These are phyloP conservation scores for Sambucus nigra DNA, from an alignment of 129 eudicot genomes.

Conservation along the genomic window DNA sequence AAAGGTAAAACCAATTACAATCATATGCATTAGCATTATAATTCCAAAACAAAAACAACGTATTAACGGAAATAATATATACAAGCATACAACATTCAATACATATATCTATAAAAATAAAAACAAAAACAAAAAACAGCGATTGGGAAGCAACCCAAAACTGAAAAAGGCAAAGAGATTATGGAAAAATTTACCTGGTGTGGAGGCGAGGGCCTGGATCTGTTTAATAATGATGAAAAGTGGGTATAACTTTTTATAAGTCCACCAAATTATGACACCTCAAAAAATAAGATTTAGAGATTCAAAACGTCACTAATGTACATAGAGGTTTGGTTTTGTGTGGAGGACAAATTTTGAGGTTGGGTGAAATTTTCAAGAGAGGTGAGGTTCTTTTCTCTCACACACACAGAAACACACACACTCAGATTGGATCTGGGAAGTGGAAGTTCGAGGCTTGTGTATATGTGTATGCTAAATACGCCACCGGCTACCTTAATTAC, in stretches of 20 bases:
- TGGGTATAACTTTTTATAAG: not conserved
- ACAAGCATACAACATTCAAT: too few relatives aligned
- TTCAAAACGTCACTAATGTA: not conserved
- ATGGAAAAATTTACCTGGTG: conserved; percentile 3
- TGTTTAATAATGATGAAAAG: not conserved
- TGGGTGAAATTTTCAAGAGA: conserved; percentile 10
- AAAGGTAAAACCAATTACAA: too few relatives aligned
- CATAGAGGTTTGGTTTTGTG: conserved; percentile 5
- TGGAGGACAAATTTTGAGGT: conserved; percentile 9
- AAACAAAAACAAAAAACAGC: too few relatives aligned
- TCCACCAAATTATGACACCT: not conserved
- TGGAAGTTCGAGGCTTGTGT: conserved; percentile 16
- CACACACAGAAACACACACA: not conserved
- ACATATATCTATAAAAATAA: too few relatives aligned
- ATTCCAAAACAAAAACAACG: too few relatives aligned
- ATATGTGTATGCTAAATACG: conserved; percentile 9
- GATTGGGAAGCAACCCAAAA: too few relatives aligned
- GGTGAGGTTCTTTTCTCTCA: not conserved
- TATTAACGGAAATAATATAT: too few relatives aligned
- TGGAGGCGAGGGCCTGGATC: not conserved
- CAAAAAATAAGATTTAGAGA: not conserved
- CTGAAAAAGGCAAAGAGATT: too few relatives aligned
- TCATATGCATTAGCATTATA: too few relatives aligned
- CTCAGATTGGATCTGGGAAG: conserved; percentile 11
- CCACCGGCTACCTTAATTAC: too few relatives aligned